Evolutionary conservation across 2,329 filamentous ascomycete genomes (phyloP).

Genomic region (Aureobasidium zeae): DNA sequence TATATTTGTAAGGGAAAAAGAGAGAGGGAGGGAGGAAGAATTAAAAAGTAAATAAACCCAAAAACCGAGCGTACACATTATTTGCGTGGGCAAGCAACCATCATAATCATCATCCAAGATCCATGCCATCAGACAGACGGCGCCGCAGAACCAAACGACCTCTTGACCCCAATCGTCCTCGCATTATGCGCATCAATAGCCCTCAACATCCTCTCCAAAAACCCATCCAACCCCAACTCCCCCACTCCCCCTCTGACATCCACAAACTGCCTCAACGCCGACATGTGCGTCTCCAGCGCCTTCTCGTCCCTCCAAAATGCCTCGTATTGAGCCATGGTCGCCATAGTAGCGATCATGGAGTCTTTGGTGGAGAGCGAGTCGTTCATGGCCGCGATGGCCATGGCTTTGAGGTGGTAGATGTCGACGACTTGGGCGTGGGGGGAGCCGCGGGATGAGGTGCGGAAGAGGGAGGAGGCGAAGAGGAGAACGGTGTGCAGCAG

Average conservation of each 20-base stretch:
- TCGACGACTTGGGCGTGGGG: conserved; percentile 27
- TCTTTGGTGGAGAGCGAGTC: conserved; percentile 34
- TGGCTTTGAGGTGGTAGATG: conserved; percentile 36
- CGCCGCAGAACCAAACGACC: not conserved
- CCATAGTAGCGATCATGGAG: conserved; percentile 40
- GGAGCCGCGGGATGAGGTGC: conserved; percentile 25
- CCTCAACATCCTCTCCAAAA: conserved; percentile 39
- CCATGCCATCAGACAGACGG: too few relatives aligned
- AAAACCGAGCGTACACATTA: too few relatives aligned
- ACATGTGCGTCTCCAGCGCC: conserved; percentile 42
- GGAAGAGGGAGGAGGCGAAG: conserved; percentile 35
- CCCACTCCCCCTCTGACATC: conserved; percentile 37
- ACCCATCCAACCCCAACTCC: conserved; percentile 33
- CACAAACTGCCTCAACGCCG: conserved; percentile 36
- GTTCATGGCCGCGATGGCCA: conserved; percentile 39
- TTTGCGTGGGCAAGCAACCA: too few relatives aligned
- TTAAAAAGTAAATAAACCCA: too few relatives aligned
- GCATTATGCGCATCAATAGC: conserved; percentile 38
- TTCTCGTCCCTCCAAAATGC: conserved; percentile 39
- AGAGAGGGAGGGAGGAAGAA: too few relatives aligned
- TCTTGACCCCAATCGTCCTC: not conserved
- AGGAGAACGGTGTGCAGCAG: conserved; percentile 36
- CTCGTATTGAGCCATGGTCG: conserved; percentile 46
- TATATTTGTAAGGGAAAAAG: too few relatives aligned
- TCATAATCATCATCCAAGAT: too few relatives aligned